Conservation (phyloP, 768 basidiomycete genomes). For the Psilocybe azurescens region DNA sequence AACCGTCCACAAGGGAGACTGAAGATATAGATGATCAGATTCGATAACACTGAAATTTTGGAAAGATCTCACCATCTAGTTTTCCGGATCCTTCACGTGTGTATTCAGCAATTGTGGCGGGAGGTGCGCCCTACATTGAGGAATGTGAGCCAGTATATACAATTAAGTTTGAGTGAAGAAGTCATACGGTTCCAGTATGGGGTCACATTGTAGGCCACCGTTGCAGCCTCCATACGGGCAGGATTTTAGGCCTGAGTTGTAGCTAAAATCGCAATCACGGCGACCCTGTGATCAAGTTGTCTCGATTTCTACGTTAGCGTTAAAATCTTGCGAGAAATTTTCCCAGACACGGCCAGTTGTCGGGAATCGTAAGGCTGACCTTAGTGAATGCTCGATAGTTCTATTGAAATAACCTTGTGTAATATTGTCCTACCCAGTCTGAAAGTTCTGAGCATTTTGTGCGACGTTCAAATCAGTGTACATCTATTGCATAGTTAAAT, state of each 20-base stretch:
- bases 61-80: constrained; percentile 46
- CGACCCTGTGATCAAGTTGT: constrained; percentile 44
- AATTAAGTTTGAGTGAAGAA: background rate
- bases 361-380: constrained; percentile 57
- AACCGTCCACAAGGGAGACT: constrained; percentile 74
- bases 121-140: constrained; percentile 53
- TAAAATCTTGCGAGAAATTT: constrained; percentile 1
- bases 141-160: background rate
- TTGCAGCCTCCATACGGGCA: constrained; percentile 69
- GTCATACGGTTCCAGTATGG: constrained; percentile 51
- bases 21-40: background rate
- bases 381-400: constrained; percentile 29
- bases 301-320: no score
- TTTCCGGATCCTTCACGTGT: constrained; percentile 48
- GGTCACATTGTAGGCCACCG: constrained; percentile 62
- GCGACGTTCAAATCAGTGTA: no score
- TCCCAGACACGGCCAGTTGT: constrained; percentile 65
- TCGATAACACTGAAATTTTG: no score
- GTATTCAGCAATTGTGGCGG: constrained; percentile 71
- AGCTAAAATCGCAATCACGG: constrained; percentile 62
- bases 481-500: no score
- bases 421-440: no score
- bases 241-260: constrained; percentile 53
- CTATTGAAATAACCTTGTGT: background rate
- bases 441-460: no score